phyloP scores from a whole-genome alignment of 192 early-diverging fungal species.

The Coemansia sp. region DNA sequence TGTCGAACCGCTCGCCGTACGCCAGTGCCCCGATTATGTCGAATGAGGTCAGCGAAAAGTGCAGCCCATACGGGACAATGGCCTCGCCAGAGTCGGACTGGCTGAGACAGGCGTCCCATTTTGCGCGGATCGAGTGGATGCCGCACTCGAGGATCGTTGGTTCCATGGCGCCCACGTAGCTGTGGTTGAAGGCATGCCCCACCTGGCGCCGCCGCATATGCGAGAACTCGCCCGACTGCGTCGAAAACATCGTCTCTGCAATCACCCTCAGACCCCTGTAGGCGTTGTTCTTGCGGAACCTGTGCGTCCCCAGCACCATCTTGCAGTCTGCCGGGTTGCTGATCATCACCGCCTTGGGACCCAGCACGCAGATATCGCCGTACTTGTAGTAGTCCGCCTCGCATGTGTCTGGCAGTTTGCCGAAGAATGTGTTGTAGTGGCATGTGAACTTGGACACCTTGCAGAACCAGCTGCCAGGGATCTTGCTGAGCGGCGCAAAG shows the following conservation, averaged over 20 bases:
- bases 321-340: constrained; percentile 23
- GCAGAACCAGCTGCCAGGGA: constrained; percentile 16
- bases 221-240: constrained; percentile 12
- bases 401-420: constrained; percentile 15
- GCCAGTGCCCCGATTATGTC: constrained; percentile 32
- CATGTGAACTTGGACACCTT: constrained; percentile 6
- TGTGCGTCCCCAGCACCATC: constrained; percentile 12
- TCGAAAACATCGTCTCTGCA: constrained; percentile 23
- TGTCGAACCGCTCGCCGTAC: constrained; percentile 20
- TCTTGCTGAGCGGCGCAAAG: constrained; percentile 23
- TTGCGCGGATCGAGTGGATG: neutral
- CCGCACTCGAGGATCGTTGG: constrained; percentile 23
- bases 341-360: constrained; percentile 22
- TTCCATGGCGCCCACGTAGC: constrained; percentile 20
- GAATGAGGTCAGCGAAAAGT: constrained; percentile 17
- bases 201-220: constrained; percentile 16
- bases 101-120: constrained; percentile 12
- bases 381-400: constrained; percentile 23
- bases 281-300: constrained; percentile 20
- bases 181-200: constrained; percentile 2
- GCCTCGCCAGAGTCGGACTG: neutral
- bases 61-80: constrained; percentile 9
- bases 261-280: constrained; percentile 20
- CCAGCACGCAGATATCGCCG: constrained; percentile 33
- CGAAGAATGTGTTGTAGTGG: constrained; percentile 6